Evolutionary conservation across 2,329 filamentous ascomycete genomes (phyloP).

Genomic region (Kalmusia sp.): DNA sequence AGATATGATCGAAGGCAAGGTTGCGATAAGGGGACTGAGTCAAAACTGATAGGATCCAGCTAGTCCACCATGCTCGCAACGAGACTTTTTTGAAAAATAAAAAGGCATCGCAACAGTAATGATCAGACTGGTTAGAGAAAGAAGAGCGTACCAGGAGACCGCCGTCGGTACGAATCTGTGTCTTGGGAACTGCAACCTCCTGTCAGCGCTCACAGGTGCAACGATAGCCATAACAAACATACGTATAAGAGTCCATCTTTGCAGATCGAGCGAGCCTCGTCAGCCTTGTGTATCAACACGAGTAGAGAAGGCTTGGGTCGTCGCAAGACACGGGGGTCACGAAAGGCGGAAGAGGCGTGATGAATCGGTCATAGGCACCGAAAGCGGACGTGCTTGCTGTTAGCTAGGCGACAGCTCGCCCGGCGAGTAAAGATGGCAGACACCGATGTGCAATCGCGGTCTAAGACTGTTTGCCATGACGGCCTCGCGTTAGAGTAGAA

Average conservation of each 20-base stretch:
- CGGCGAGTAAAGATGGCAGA: constrained; percentile 30
- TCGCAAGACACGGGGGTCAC: constrained; percentile 18
- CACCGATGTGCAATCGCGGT: constrained; percentile 36
- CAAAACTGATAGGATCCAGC: too few relatives aligned
- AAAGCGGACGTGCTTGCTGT: constrained; percentile 20
- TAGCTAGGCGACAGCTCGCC: constrained; percentile 27
- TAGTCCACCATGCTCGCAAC: too few relatives aligned
- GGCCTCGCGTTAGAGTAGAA: constrained; percentile 49
- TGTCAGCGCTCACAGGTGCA: constrained; percentile 20
- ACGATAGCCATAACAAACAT: constrained; percentile 17
- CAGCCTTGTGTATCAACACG: background rate
- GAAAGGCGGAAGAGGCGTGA: constrained; percentile 14
- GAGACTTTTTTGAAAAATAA: background rate
- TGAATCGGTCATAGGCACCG: constrained; percentile 27
- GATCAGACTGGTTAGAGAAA: background rate
- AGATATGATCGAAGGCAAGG: too few relatives aligned
- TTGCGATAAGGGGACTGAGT: too few relatives aligned
- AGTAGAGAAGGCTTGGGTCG: background rate
- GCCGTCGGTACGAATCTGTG: constrained; percentile 62
- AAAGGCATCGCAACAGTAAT: background rate
- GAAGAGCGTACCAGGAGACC: constrained; percentile 70
- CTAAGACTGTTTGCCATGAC: constrained; percentile 51
- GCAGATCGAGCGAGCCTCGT: background rate
- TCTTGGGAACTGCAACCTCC: constrained; percentile 50
- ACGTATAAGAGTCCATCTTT: constrained; percentile 49